A percentile compares a stretch with the other conserved stretches of the same genome.
phyloP scores from a whole-genome alignment of 257 asterid species.

The Solanum okadae region DNA sequence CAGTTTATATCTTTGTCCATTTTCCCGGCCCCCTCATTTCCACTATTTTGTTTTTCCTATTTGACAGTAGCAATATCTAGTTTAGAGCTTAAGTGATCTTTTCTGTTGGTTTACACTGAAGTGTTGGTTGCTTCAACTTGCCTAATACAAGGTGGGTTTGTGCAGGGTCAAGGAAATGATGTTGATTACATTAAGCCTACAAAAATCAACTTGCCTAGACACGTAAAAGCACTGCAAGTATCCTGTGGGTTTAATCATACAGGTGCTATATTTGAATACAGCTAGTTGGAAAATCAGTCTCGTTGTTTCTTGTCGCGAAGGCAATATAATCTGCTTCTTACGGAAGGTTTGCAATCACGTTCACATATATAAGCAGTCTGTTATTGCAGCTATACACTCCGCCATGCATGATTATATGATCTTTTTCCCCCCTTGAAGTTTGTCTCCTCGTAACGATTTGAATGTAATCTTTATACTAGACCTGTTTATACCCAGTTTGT shows the following conservation, averaged over 20 bases:
- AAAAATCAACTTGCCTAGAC: constrained; percentile 30
- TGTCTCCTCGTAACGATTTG: neutral
- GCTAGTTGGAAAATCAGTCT: constrained; percentile 1
- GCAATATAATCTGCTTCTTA: neutral
- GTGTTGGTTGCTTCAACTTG: neutral
- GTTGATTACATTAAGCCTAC: constrained; percentile 61
- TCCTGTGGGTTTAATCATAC: constrained; percentile 97
- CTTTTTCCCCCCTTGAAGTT: neutral
- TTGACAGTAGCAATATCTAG: neutral
- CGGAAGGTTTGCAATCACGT: neutral
- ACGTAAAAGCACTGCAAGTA: constrained; percentile 45
- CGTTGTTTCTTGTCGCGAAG: neutral
- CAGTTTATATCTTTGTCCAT: neutral
- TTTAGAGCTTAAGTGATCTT: neutral
- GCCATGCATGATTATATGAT: neutral
- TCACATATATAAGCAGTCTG: neutral
- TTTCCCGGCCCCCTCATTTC: neutral
- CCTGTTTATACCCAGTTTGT: neutral
- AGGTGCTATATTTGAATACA: constrained; percentile 49
- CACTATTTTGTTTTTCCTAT: neutral
- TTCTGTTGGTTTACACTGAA: neutral
- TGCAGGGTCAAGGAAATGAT: constrained; percentile 79
- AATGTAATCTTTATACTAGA: neutral
- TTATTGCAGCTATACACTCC: neutral
- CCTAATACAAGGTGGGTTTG: neutral